Conservation (phyloP, 169 alveolate species). For the Babesia gibsoni region DNA sequence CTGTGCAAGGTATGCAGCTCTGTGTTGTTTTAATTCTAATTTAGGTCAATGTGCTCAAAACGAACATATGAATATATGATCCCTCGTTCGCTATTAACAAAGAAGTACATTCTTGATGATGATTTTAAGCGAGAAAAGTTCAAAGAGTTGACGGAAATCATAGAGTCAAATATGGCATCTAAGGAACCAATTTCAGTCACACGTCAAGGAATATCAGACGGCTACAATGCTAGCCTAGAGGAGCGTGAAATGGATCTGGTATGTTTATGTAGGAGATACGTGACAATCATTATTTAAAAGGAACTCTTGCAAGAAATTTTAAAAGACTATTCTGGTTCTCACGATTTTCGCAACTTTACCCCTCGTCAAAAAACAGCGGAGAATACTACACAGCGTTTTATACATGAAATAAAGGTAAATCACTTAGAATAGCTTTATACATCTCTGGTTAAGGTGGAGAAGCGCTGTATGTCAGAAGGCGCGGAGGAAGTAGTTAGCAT, state of each 20-base stretch:
- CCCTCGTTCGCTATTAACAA: conserved; percentile 69
- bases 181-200: background rate
- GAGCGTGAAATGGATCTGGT: conserved; percentile 64
- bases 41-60: conserved; percentile 75
- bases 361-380: conserved; percentile 66
- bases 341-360: conserved; percentile 78
- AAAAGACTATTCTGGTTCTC: conserved; percentile 71
- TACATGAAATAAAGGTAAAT: conserved; percentile 67
- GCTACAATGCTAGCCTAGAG: conserved; percentile 41
- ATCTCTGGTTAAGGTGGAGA: background rate
- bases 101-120: conserved; percentile 25
- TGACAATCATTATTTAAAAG: background rate
- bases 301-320: conserved; percentile 58
- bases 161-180: conserved; percentile 26
- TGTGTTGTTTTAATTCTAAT: too few relatives aligned
- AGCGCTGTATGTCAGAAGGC: background rate
- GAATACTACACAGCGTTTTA: conserved; percentile 73
- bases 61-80: conserved; percentile 78
- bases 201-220: conserved; percentile 16
- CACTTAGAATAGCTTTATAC: background rate
- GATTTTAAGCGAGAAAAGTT: conserved; percentile 29
- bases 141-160: conserved; percentile 4
- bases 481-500: conserved; percentile 59
- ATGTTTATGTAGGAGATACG: background rate
- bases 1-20: conserved; percentile 69